Base-by-base conservation (phyloP, 1,284 basidiomycete genomes). In the Apiotrichum veenhuisii region DNA sequence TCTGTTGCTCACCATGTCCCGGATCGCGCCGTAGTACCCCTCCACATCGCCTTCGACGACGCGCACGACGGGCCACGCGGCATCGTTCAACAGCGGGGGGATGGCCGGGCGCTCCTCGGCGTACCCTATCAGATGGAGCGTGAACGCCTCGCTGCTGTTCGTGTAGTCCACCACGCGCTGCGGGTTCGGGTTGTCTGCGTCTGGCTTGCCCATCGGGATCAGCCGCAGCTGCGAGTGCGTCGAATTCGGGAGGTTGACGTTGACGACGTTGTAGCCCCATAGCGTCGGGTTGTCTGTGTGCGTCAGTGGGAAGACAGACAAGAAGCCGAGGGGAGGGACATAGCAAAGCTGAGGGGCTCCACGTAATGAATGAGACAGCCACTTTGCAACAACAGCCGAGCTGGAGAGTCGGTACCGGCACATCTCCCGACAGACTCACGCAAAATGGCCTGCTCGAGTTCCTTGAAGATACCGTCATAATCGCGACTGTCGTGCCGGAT, bases 71-170 rank as follows among this genome's bases (percentile, higher is more conserved):
- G 49, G 37, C 49, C 36, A 50, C 25, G 20, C n/a, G 4, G 25
- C 18, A 26, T 50, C 49, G 15, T 14, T n/a, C 11, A 50, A 26
- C 10, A 50, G 18, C 11, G 25, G 4, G 2, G 49, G 49, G 26
- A 41, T 27, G 11, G 2, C 10, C 14, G 25, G 47, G 18, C n/a
- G 27, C 8, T 25, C 17, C 9, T 36, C 22, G 26, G 15, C 33
- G 11, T 14, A 17, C 3, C 54, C 54, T 18, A 51, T 50, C 15
- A 55, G 15, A 34, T 55, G 47, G 2, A 55, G 54, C n/a, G 48
- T 55, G 48, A 55, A 55, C 11, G 48, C 30, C 12, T 55, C 48
- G 36, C 25, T 49, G 17, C 22, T 26, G 12, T 15, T 22, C 22
- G 5, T 38, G 47, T 38, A 49, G 47, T 49, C 47, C 5, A 36